These are phyloP conservation scores for Tephrocybe sp. DNA, from an alignment of 768 basidiomycete genomes.

Conservation along the genomic window DNA sequence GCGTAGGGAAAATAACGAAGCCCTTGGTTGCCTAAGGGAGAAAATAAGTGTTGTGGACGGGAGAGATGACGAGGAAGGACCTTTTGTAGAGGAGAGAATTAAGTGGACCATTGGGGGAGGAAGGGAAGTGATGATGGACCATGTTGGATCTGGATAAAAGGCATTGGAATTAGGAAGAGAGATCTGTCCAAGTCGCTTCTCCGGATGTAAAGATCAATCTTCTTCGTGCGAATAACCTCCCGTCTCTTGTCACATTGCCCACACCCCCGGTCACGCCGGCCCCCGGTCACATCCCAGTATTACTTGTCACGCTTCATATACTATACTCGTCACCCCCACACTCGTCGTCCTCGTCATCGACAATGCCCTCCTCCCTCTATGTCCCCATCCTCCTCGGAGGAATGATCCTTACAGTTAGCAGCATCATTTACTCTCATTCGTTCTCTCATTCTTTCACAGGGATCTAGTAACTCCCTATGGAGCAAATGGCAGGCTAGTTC, in stretches of 20 bases:
- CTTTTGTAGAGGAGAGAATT: conserved; percentile 61
- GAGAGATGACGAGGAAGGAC: conserved; percentile 19
- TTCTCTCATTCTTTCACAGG: conserved; percentile 35
- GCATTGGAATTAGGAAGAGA: conserved; percentile 32
- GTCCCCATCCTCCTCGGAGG: conserved; percentile 82
- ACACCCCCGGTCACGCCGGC: conserved; percentile 11
- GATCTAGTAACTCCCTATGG: conserved; percentile 79
- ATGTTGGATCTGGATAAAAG: conserved; percentile 39
- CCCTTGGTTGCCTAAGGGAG: conserved; percentile 54
- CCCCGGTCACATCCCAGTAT: conserved; percentile 16
- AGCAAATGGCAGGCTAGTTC: conserved; percentile 73
- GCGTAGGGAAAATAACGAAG: conserved; percentile 70
- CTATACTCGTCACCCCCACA: conserved; percentile 3
- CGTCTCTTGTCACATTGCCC: conserved; percentile 20
- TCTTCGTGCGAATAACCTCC: conserved; percentile 27
- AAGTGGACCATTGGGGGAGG: conserved; percentile 62
- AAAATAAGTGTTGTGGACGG: conserved; percentile 10
- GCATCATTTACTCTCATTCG: background rate
- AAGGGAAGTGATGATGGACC: conserved; percentile 26
- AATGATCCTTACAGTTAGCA: conserved; percentile 83
- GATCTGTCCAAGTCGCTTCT: conserved; percentile 34
- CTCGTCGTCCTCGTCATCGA: conserved; percentile 14
- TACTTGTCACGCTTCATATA: conserved; percentile 3
- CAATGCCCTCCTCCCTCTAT: conserved; percentile 67
- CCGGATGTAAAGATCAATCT: conserved; percentile 28